Percentiles rank a stretch among this genome's conserved stretches.
phyloP scores from a whole-genome alignment of 345 rosid genomes.

The Atalantia buxifolia region DNA sequence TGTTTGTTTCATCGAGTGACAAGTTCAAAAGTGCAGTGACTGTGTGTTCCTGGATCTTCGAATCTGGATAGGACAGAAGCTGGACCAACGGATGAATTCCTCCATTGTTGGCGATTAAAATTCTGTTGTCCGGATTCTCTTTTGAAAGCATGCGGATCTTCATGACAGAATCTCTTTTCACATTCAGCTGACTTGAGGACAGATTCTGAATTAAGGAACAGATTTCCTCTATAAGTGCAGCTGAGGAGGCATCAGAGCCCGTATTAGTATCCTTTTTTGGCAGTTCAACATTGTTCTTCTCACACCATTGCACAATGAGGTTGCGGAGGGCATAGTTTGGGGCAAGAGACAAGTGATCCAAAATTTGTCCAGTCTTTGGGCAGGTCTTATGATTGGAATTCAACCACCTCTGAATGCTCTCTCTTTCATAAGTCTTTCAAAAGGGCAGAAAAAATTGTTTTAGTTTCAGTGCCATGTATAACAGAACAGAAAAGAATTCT shows the following conservation, averaged over 20 bases:
- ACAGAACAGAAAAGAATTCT: neutral
- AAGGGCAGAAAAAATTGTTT: neutral
- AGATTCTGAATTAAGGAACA: slow-evolving; percentile 36
- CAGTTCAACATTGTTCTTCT: slow-evolving; percentile 41
- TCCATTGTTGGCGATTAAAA: slow-evolving; percentile 48
- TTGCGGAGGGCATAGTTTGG: slow-evolving; percentile 59
- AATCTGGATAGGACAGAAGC: slow-evolving; percentile 44
- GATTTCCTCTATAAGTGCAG: slow-evolving; percentile 36
- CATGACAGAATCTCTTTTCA: slow-evolving; percentile 33
- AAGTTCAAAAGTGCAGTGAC: slow-evolving; percentile 64
- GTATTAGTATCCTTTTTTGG: slow-evolving; percentile 35
- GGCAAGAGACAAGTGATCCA: slow-evolving; percentile 45
- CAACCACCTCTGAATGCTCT: slow-evolving; percentile 55
- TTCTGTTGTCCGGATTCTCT: slow-evolving; percentile 55
- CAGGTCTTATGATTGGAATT: slow-evolving; percentile 52
- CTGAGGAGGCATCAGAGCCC: slow-evolving; percentile 23
- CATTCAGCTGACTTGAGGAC: slow-evolving; percentile 27
- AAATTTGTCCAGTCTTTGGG: slow-evolving; percentile 57
- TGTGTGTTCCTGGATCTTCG: slow-evolving; percentile 53
- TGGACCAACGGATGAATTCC: slow-evolving; percentile 47
- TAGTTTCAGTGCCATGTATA: neutral
- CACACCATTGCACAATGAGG: slow-evolving; percentile 61
- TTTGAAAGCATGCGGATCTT: slow-evolving; percentile 58
- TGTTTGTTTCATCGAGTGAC: slow-evolving; percentile 56
- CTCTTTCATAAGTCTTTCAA: slow-evolving; percentile 55